These are phyloP conservation scores for Dictyostelium intermedium DNA, from an alignment of 78 protist species.

Conservation along the genomic window DNA sequence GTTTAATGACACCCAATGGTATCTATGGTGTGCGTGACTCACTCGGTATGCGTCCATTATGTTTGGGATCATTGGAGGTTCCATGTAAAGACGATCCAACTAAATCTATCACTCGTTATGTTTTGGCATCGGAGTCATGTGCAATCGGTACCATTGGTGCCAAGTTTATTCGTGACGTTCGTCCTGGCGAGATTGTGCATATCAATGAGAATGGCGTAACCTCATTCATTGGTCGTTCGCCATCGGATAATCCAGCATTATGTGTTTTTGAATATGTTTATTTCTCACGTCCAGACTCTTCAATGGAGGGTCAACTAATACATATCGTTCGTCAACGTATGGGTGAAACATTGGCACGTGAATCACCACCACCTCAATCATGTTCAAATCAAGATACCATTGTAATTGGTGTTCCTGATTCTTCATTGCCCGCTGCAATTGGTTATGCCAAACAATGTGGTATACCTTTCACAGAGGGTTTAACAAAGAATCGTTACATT, in stretches of 20 bases:
- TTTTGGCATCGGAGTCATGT: conserved; percentile 72
- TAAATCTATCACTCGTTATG: conserved; percentile 38
- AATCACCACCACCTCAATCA: conserved; percentile 34
- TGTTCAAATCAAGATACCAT: not conserved
- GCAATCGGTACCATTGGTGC: conserved; percentile 80
- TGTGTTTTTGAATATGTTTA: conserved; percentile 83
- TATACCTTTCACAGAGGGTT: conserved; percentile 62
- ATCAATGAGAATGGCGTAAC: conserved; percentile 73
- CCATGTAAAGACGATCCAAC: conserved; percentile 24
- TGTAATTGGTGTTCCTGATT: conserved; percentile 83
- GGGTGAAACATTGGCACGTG: conserved; percentile 79
- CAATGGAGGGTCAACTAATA: conserved; percentile 74
- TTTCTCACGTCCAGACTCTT: conserved; percentile 80
- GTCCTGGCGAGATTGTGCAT: conserved; percentile 79
- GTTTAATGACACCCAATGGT: conserved; percentile 74
- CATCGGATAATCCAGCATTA: conserved; percentile 31
- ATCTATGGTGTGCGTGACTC: conserved; percentile 72
- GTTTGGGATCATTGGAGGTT: conserved; percentile 55
- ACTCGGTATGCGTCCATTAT: conserved; percentile 70
- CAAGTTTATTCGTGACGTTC: conserved; percentile 65
- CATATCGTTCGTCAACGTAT: conserved; percentile 76
- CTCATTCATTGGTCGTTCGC: conserved; percentile 58
- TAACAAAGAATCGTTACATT: conserved; percentile 77
- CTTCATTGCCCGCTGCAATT: conserved; percentile 81
- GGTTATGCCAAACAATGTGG: conserved; percentile 79